A percentile compares a stretch with the other conserved stretches of the same genome.
phyloP scores from a whole-genome alignment of 1,139 yeast genomes.

The Zygoascus meyerae region DNA sequence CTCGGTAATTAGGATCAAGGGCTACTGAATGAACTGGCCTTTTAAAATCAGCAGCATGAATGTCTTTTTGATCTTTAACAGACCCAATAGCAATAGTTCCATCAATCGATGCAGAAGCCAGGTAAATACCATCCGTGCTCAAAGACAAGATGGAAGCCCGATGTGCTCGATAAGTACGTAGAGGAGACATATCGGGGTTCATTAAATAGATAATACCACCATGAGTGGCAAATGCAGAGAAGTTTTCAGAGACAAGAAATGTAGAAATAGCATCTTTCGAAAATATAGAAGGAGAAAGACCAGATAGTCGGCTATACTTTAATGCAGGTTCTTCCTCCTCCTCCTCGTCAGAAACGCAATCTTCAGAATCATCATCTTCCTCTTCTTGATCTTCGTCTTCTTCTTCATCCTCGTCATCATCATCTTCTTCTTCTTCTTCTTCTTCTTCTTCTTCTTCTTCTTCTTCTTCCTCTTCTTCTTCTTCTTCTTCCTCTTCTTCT shows the following conservation, averaged over 20 bases:
- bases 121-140: conserved; percentile 63
- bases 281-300: conserved; percentile 64
- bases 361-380: conserved; percentile 24
- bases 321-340: conserved; percentile 68
- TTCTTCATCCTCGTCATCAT: conserved; percentile 28
- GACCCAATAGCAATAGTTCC: conserved; percentile 87
- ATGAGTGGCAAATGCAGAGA: conserved; percentile 81
- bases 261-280: conserved; percentile 72
- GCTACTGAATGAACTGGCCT: conserved; percentile 88
- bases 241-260: conserved; percentile 50
- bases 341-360: conserved; percentile 40
- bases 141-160: conserved; percentile 70
- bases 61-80: conserved; percentile 54
- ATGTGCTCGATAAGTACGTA: conserved; percentile 77
- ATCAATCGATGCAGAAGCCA: conserved; percentile 88
- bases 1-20: conserved; percentile 60
- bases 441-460: conserved; percentile 29
- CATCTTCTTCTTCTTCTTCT: conserved; percentile 27
- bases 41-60: conserved; percentile 72
- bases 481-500: conserved; percentile 10
- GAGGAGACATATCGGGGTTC: conserved; percentile 48
- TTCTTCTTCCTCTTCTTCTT: conserved; percentile 20
- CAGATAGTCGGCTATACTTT: conserved; percentile 62
- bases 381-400: conserved; percentile 21
- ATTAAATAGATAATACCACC: conserved; percentile 75